Percentiles rank a stretch among this genome's conserved stretches.
Evolutionary conservation across 345 rosid genomes (phyloP).

Genomic region (Linum lewisii): DNA sequence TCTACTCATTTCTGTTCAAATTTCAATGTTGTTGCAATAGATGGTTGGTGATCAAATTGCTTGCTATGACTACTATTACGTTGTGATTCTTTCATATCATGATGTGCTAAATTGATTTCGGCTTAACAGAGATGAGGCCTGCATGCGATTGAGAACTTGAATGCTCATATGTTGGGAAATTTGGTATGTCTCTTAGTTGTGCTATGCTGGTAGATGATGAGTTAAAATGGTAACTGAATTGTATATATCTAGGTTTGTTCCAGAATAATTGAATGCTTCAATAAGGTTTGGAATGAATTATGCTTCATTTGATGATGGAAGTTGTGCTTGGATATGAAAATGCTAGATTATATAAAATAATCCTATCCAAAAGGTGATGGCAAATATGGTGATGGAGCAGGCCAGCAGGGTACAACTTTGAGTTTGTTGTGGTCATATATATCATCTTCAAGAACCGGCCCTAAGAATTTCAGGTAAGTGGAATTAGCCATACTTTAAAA

Average conservation of each 20-base stretch:
- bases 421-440: conserved; percentile 78
- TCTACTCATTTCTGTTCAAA: too few relatives aligned
- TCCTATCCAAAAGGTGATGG: conserved; percentile 92
- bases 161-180: conserved; percentile 55
- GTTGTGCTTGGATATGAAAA: conserved; percentile 80
- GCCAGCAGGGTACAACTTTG: conserved; percentile 81
- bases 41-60: too few relatives aligned
- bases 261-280: too few relatives aligned
- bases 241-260: too few relatives aligned
- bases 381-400: conserved; percentile 74
- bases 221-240: too few relatives aligned
- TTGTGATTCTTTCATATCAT: too few relatives aligned
- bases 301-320: conserved; percentile 26
- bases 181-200: conserved; percentile 19
- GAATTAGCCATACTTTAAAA: conserved; percentile 6
- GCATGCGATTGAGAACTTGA: conserved; percentile 88
- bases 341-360: conserved; percentile 69
- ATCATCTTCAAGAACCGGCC: conserved; percentile 75
- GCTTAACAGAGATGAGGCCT: conserved; percentile 84
- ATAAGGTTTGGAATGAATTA: background rate
- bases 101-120: too few relatives aligned
- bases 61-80: too few relatives aligned
- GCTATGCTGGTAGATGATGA: too few relatives aligned
- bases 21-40: too few relatives aligned
- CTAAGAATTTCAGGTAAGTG: conserved; percentile 88